These are phyloP conservation scores for Hypoxylon perforatum DNA, from an alignment of 495 filamentous ascomycete species.

Conservation along the genomic window DNA sequence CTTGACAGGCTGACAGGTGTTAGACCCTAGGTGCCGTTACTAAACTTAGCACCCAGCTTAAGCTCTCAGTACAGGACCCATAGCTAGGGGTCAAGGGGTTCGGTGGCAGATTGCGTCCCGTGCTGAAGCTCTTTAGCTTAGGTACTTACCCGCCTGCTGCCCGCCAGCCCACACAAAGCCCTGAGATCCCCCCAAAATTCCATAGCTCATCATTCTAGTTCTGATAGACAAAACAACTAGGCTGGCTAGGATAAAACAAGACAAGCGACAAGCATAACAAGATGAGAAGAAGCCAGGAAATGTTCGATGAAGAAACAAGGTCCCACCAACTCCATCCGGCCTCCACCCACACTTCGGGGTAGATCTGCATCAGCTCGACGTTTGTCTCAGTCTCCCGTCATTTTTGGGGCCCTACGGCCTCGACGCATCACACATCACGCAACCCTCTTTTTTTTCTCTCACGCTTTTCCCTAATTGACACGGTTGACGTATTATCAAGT, in stretches of 20 bases:
- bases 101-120: constrained; percentile 29
- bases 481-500: constrained; percentile 4
- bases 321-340: constrained; percentile 6
- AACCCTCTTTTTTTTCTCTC: constrained; percentile 8
- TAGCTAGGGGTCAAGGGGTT: background rate
- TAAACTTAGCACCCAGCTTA: constrained; percentile 35
- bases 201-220: constrained; percentile 27
- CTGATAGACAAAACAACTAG: constrained; percentile 20
- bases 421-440: constrained; percentile 25
- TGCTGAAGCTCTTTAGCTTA: constrained; percentile 34
- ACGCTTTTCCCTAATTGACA: constrained; percentile 15
- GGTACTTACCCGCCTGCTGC: background rate
- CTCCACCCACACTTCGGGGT: constrained; percentile 33
- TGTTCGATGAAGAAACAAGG: constrained; percentile 31
- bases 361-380: constrained; percentile 41
- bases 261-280: constrained; percentile 19
- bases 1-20: background rate
- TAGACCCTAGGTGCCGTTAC: constrained; percentile 26
- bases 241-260: constrained; percentile 20
- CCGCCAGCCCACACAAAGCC: constrained; percentile 8
- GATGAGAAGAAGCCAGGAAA: constrained; percentile 8
- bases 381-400: constrained; percentile 39
- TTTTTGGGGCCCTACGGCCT: constrained; percentile 28
- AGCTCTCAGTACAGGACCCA: constrained; percentile 1
- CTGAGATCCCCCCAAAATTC: constrained; percentile 25